phyloP scores from a whole-genome alignment of 495 filamentous ascomycete genomes.

The Penicillium canescens region DNA sequence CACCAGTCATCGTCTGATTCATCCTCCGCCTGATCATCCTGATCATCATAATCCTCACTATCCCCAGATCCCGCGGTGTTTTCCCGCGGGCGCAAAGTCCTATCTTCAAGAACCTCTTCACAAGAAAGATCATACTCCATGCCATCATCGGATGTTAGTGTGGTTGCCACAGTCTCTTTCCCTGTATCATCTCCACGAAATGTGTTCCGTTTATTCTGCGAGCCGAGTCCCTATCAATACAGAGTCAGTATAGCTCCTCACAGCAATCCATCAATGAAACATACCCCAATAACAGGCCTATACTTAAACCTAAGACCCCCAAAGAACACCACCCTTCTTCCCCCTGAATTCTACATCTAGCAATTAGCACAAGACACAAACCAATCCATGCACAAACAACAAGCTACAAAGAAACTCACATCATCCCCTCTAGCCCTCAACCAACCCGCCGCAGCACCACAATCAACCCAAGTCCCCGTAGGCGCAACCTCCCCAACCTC shows the following conservation, averaged over 20 bases:
- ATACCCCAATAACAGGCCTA: constrained; percentile 6
- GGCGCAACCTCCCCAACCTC: constrained; percentile 8
- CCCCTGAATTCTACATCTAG: not conserved
- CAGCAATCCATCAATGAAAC: not conserved
- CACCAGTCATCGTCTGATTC: not conserved
- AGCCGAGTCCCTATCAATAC: not conserved
- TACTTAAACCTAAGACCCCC: constrained; percentile 5
- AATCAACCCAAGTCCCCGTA: constrained; percentile 3
- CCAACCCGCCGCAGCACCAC: constrained; percentile 2
- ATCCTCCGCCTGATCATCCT: not conserved
- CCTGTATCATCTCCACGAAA: not conserved
- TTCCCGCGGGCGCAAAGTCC: not conserved
- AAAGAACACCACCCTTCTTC: constrained; percentile 5
- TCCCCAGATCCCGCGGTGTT: no score
- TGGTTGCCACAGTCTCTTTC: not conserved
- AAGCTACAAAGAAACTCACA: not conserved
- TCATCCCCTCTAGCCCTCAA: constrained; percentile 1
- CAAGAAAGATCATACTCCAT: not conserved
- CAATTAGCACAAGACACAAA: not conserved
- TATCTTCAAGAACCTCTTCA: constrained; percentile 1
- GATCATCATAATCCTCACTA: no score
- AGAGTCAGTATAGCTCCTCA: not conserved
- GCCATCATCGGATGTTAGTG: constrained; percentile 1
- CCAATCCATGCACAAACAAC: not conserved
- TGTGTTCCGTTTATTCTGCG: constrained; percentile 1